Conservation (phyloP, 2,329 filamentous ascomycete genomes). For the Colletotrichum tofieldiae region DNA sequence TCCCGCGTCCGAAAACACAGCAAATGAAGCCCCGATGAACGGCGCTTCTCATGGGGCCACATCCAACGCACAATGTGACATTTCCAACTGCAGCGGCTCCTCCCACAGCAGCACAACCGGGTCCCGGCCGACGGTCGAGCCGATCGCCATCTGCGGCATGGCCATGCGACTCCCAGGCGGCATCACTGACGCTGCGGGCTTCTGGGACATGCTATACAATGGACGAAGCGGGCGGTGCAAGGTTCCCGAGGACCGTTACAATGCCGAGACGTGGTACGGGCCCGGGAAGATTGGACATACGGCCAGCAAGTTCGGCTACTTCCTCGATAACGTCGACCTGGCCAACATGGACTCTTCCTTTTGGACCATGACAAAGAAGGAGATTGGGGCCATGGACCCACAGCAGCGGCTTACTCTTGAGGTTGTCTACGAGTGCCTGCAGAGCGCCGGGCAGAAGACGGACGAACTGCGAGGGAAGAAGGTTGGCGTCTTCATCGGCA, state of each 20-base stretch:
- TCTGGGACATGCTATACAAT: conserved; percentile 2
- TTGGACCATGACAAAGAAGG: background rate
- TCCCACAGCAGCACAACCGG: no score
- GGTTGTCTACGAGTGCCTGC: conserved; percentile 51
- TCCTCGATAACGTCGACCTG: conserved; percentile 5
- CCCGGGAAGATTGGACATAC: background rate
- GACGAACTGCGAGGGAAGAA: conserved; percentile 45
- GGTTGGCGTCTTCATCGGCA: conserved; percentile 49
- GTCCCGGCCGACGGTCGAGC: background rate
- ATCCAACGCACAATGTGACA: no score
- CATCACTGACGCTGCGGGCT: background rate
- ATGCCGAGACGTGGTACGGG: background rate
- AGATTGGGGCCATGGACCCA: conserved; percentile 47
- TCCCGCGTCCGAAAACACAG: no score
- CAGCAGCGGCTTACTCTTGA: conserved; percentile 52
- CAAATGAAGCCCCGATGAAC: no score
- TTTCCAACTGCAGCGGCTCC: no score
- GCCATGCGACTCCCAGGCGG: conserved; percentile 5
- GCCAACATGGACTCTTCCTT: background rate
- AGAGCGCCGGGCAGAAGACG: conserved; percentile 46
- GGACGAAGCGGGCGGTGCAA: conserved; percentile 1
- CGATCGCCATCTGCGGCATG: conserved; percentile 1
- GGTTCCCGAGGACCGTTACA: conserved; percentile 4
- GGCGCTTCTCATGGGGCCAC: no score
- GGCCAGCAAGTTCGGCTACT: background rate